Conservation (phyloP, 371 early-diverging fungal genomes). For the Catenaria anguillulae region DNA sequence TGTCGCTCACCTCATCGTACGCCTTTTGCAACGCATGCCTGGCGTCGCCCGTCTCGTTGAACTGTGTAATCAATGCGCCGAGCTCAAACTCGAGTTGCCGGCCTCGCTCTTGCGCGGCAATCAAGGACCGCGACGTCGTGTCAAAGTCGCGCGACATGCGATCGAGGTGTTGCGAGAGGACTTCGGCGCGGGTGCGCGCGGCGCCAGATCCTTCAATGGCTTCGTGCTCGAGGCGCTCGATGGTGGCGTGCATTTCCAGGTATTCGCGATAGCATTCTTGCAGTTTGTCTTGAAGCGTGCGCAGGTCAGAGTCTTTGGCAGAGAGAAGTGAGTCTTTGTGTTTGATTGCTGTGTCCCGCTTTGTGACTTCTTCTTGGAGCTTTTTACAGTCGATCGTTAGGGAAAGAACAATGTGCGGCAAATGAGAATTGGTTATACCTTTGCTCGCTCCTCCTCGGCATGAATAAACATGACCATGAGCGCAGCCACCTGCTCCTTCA, state of each 20-base stretch:
- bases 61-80: background rate
- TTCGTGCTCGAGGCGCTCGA: slow-evolving; percentile 1
- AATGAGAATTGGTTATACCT: too few relatives aligned
- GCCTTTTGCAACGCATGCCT: background rate
- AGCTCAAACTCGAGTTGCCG: slow-evolving; percentile 7
- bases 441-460: slow-evolving; percentile 1
- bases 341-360: background rate
- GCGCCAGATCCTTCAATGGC: slow-evolving; percentile 2
- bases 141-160: slow-evolving; percentile 7
- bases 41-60: slow-evolving; percentile 1
- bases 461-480: slow-evolving; percentile 2
- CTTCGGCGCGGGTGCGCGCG: background rate
- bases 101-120: background rate
- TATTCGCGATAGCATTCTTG: background rate
- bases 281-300: background rate
- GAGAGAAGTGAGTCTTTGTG: too few relatives aligned
- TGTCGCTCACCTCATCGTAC: background rate
- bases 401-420: too few relatives aligned
- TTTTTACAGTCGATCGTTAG: too few relatives aligned
- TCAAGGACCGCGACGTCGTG: background rate
- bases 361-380: background rate
- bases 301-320: background rate
- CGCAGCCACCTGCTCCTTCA: slow-evolving; percentile 4
- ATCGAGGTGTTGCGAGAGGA: background rate
- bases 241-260: slow-evolving; percentile 1